These are phyloP conservation scores for Amauroascus verrucosus DNA, from an alignment of 2,329 filamentous ascomycete species.

Conservation along the genomic window DNA sequence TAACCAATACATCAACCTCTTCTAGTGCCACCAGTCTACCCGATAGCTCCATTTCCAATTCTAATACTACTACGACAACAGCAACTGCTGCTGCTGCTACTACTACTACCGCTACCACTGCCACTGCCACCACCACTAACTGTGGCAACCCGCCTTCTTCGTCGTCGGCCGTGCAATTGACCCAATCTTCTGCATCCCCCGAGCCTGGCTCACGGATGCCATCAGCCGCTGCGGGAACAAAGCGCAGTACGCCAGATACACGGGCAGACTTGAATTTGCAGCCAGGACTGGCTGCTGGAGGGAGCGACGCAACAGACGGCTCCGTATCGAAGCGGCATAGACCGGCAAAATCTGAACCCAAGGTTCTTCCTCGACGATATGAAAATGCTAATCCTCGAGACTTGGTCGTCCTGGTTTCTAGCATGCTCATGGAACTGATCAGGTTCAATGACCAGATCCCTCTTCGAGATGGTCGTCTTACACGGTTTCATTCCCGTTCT, in stretches of 20 bases:
- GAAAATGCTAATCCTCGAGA: slow-evolving; percentile 74
- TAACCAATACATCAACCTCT: neutral
- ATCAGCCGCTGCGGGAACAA: slow-evolving; percentile 15
- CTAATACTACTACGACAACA: neutral
- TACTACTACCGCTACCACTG: neutral
- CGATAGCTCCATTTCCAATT: neutral
- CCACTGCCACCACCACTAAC: neutral
- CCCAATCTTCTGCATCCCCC: slow-evolving; percentile 13
- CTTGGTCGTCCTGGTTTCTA: slow-evolving; percentile 78
- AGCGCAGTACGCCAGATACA: slow-evolving; percentile 17
- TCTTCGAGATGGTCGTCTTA: slow-evolving; percentile 73
- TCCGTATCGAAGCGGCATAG: slow-evolving; percentile 39
- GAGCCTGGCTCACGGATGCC: slow-evolving; percentile 18
- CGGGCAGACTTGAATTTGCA: slow-evolving; percentile 21
- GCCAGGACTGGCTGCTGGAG: slow-evolving; percentile 19
- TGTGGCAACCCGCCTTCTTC: neutral
- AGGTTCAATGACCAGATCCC: slow-evolving; percentile 83
- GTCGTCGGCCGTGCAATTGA: slow-evolving; percentile 16
- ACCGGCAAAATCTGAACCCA: slow-evolving; percentile 38
- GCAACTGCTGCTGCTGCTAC: too few relatives aligned
- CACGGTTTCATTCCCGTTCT: slow-evolving; percentile 83
- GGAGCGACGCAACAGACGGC: slow-evolving; percentile 18
- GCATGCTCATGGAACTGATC: slow-evolving; percentile 93
- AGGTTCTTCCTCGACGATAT: slow-evolving; percentile 57
- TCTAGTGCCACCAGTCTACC: neutral